These are phyloP conservation scores for Mucor racemosus DNA, from an alignment of 371 early-diverging fungal genomes.

Conservation along the genomic window DNA sequence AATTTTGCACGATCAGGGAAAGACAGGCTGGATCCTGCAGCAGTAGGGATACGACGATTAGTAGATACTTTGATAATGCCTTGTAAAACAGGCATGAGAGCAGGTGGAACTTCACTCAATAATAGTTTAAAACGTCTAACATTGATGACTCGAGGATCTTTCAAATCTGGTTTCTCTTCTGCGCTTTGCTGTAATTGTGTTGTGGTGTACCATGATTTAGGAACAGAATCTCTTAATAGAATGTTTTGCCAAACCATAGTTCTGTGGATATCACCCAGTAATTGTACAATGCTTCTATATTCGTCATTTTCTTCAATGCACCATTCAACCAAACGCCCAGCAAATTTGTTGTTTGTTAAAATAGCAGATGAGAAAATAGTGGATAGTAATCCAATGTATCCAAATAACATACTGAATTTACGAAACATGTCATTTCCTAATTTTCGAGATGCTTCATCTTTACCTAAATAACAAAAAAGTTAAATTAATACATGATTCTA, in stretches of 20 bases:
- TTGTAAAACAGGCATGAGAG: constrained; percentile 71
- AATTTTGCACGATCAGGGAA: constrained; percentile 57
- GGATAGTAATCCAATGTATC: constrained; percentile 27
- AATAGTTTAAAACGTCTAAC: constrained; percentile 66
- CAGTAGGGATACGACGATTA: constrained; percentile 57
- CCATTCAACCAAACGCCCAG: constrained; percentile 20
- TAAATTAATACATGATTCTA: not conserved
- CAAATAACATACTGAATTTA: constrained; percentile 26
- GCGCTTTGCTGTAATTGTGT: constrained; percentile 4
- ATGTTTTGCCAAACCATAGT: constrained; percentile 74
- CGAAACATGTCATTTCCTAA: constrained; percentile 20
- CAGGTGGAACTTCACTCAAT: constrained; percentile 69
- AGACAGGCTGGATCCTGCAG: not conserved
- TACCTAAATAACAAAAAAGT: not conserved
- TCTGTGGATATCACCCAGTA: constrained; percentile 64
- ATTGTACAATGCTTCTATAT: constrained; percentile 52
- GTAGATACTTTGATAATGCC: constrained; percentile 72
- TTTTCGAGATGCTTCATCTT: not conserved
- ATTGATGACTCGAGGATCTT: constrained; percentile 69
- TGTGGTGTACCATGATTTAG: constrained; percentile 67
- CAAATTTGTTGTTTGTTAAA: constrained; percentile 17
- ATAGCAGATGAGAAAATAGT: constrained; percentile 23
- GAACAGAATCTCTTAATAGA: constrained; percentile 62
- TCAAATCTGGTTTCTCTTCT: constrained; percentile 35
- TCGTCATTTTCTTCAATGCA: constrained; percentile 33